A percentile compares a stretch with the other conserved stretches of the same genome.
phyloP scores from a whole-genome alignment of 2,329 filamentous ascomycete genomes.

The Fusarium sp. region DNA sequence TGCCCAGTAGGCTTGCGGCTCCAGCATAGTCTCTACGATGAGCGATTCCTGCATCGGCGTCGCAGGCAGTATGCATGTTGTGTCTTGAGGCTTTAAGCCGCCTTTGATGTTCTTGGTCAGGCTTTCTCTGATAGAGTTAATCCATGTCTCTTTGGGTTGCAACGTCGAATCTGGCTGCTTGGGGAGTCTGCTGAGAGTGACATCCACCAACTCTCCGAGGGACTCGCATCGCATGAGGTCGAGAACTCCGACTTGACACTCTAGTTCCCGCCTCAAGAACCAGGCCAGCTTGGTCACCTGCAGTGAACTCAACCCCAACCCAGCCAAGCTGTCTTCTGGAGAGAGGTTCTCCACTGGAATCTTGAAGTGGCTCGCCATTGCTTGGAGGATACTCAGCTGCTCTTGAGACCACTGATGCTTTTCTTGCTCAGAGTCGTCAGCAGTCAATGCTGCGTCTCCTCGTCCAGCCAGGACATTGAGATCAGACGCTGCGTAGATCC shows the following conservation, averaged over 20 bases:
- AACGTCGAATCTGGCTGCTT: no score
- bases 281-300: slow-evolving; percentile 29
- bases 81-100: background rate
- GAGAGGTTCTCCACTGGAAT: slow-evolving; percentile 5
- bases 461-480: slow-evolving; percentile 5
- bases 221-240: slow-evolving; percentile 20
- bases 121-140: background rate
- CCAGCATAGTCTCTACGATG: slow-evolving; percentile 24
- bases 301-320: slow-evolving; percentile 21
- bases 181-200: no score
- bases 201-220: slow-evolving; percentile 6
- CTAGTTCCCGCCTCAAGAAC: slow-evolving; percentile 8
- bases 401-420: background rate
- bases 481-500: slow-evolving; percentile 3
- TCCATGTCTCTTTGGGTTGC: background rate
- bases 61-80: background rate
- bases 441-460: background rate
- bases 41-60: slow-evolving; percentile 25
- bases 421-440: no score
- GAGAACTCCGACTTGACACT: slow-evolving; percentile 18
- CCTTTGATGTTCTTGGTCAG: slow-evolving; percentile 10
- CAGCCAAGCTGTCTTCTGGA: slow-evolving; percentile 16
- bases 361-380: background rate
- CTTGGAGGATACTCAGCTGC: background rate
- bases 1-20: slow-evolving; percentile 24